phyloP scores from a whole-genome alignment of 78 protist species.

The Dictyostelium brefeldianum region DNA sequence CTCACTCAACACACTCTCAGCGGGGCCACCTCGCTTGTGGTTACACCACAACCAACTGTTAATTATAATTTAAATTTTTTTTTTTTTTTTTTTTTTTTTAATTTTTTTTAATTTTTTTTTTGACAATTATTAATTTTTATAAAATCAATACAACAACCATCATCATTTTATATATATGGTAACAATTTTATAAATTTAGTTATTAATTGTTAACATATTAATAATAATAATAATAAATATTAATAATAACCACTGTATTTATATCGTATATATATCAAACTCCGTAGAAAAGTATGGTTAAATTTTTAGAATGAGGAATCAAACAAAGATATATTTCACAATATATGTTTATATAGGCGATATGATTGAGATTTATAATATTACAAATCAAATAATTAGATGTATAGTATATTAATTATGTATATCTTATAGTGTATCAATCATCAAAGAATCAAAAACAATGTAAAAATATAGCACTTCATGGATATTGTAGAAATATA shows the following conservation, averaged over 20 bases:
- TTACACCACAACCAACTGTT: too few relatives aligned
- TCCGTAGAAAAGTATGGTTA: too few relatives aligned
- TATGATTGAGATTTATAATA: too few relatives aligned
- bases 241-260: too few relatives aligned
- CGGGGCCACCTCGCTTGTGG: too few relatives aligned
- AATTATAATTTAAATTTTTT: too few relatives aligned
- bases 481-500: conserved; percentile 26
- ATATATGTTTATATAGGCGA: too few relatives aligned
- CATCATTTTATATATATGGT: background rate
- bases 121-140: background rate
- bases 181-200: background rate
- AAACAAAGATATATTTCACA: too few relatives aligned
- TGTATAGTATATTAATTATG: background rate
- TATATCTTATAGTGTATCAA: conserved; percentile 8
- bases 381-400: too few relatives aligned
- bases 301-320: too few relatives aligned
- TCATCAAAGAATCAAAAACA: conserved; percentile 16
- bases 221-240: background rate
- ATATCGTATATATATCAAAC: too few relatives aligned
- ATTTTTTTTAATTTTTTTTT: background rate
- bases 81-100: background rate
- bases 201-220: background rate
- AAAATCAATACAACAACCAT: background rate
- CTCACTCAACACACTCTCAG: too few relatives aligned
- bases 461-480: conserved; percentile 15